Percentiles rank a stretch among this genome's conserved stretches.
These are phyloP conservation scores for Dictyostelium purpureum DNA, from an alignment of 78 protist species.

Conservation along the genomic window DNA sequence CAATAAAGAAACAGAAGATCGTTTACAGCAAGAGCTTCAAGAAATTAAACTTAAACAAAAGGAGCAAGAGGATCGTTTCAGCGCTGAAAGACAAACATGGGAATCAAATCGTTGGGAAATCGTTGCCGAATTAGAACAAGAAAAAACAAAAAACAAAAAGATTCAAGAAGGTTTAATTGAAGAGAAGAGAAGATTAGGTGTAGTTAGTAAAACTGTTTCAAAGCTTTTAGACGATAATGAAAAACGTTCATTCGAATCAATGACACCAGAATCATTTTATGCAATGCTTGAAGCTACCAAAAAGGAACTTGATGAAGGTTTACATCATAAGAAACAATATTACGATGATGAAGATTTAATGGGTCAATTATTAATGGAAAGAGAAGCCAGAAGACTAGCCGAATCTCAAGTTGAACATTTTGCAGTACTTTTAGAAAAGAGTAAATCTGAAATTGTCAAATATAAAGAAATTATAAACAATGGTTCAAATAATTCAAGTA, in stretches of 20 bases:
- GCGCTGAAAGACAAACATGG: constrained; percentile 25
- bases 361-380: constrained; percentile 66
- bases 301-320: constrained; percentile 55
- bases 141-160: constrained; percentile 10
- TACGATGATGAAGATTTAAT: constrained; percentile 70
- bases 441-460: constrained; percentile 32
- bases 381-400: constrained; percentile 68
- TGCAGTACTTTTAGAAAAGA: constrained; percentile 52
- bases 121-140: constrained; percentile 47
- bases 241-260: not conserved
- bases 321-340: constrained; percentile 25
- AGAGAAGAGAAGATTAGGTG: constrained; percentile 63
- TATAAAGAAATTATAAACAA: constrained; percentile 26
- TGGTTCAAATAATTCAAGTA: not conserved
- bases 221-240: constrained; percentile 24
- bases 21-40: not conserved
- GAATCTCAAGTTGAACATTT: constrained; percentile 76
- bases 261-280: constrained; percentile 65
- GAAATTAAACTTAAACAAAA: not conserved
- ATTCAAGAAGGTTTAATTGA: constrained; percentile 31
- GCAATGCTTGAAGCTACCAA: constrained; percentile 66
- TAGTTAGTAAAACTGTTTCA: constrained; percentile 39
- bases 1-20: not conserved
- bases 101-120: constrained; percentile 36
- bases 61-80: not conserved